phyloP scores from a whole-genome alignment of 2,329 filamentous ascomycete genomes.

The Cladophialophora psammophila region DNA sequence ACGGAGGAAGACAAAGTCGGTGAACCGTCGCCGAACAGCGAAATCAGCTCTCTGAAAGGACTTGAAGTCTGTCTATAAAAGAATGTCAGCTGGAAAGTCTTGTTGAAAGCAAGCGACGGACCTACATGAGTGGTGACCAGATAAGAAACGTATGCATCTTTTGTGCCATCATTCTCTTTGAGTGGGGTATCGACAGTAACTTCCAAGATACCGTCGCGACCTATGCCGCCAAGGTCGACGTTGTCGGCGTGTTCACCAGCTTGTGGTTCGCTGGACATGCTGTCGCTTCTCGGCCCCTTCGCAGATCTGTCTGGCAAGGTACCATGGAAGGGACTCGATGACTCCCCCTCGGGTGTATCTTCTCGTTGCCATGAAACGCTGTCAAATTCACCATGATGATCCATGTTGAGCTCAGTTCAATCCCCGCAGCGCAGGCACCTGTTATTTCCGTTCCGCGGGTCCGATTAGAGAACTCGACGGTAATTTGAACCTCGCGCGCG shows the following conservation, averaged over 20 bases:
- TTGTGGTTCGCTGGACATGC: slow-evolving; percentile 55
- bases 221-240: slow-evolving; percentile 69
- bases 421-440: slow-evolving; percentile 30
- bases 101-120: slow-evolving; percentile 30
- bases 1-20: slow-evolving; percentile 96
- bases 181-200: slow-evolving; percentile 83
- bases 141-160: slow-evolving; percentile 96
- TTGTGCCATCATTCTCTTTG: slow-evolving; percentile 96
- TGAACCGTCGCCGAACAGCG: slow-evolving; percentile 87
- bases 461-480: neutral
- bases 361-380: slow-evolving; percentile 80
- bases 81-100: slow-evolving; percentile 16
- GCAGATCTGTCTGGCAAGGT: slow-evolving; percentile 43
- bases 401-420: slow-evolving; percentile 44
- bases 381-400: slow-evolving; percentile 74
- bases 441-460: neutral
- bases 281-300: slow-evolving; percentile 56
- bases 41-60: slow-evolving; percentile 86
- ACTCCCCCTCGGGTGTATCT: slow-evolving; percentile 55
- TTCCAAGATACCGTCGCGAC: slow-evolving; percentile 76
- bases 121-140: slow-evolving; percentile 86
- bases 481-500: neutral
- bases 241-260: slow-evolving; percentile 60
- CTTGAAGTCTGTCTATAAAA: slow-evolving; percentile 82
- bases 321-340: slow-evolving; percentile 43